Evolutionary conservation across 257 asterid genomes (phyloP), one percentile per base, ranked within the genome.

Genomic region (Petunia secreta): DNA sequence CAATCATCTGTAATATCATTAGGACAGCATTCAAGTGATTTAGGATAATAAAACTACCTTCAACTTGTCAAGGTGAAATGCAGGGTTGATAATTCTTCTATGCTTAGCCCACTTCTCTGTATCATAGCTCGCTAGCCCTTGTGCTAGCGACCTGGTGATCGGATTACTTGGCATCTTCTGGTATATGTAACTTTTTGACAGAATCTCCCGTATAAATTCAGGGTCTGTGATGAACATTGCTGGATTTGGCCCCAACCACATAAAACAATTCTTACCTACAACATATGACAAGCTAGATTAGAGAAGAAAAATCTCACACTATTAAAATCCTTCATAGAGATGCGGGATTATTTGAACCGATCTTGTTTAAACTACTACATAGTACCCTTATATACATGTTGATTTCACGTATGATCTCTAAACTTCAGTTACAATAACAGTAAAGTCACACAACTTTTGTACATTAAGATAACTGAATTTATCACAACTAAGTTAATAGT

Each of bases 241-340:
- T 15, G 89, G 91, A 4, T 71, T 79, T 8, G 90, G 89, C 1
- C 90, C 90, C 1, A 88, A 69, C 90, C 91, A 88, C 8, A 82
- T 40, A 71, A 85, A 86, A 15, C 77, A 48, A 75, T 82, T 85
- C 15, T 85, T 63, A 37, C 91, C 88, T 88, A 63, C 58, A 63
- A 41, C 25, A 39, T 4, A 36, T 66, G 13, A 13, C 25, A n/a
- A 58, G 64, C 25, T 58, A 58, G 2, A 55, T 55, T 25, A 25
- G 25, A 25, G 25, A 25, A 25, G 25, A 25, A 25, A 25, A 25
- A 25, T 25, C 25, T 25, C 25, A 25, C 25, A 25, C 25, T 25
- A 25, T 25, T 25, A 25, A 25, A 25, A 25, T 25, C 25, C 25
- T 25, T 25, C 25, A 25, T 25, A 25, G 25, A 25, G 25, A 25